Percentiles rank a stretch among this genome's conserved stretches.
phyloP scores from a whole-genome alignment of 1,284 basidiomycete genomes.

The Agaricales sp. region DNA sequence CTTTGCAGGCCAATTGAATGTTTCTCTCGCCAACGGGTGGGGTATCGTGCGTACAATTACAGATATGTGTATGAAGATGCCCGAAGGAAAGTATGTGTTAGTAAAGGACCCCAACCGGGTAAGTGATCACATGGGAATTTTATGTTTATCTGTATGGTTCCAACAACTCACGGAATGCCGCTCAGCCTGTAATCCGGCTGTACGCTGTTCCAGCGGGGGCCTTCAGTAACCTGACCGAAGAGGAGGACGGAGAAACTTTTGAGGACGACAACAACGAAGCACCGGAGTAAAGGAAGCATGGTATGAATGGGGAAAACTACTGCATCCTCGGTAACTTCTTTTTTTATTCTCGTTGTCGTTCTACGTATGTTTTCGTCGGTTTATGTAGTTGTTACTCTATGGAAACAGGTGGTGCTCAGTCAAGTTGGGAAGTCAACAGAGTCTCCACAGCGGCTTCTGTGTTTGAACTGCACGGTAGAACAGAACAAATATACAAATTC shows the following conservation, averaged over 20 bases:
- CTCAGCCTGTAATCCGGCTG: slow-evolving; percentile 83
- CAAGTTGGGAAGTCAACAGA: slow-evolving; percentile 43
- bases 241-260: slow-evolving; percentile 28
- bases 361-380: too few species aligned
- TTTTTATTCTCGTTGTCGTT: too few species aligned
- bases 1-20: slow-evolving; percentile 92
- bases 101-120: slow-evolving; percentile 97
- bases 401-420: slow-evolving; percentile 1
- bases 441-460: slow-evolving; percentile 76
- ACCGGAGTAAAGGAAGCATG: neutral
- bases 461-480: slow-evolving; percentile 41
- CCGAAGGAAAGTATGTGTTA: slow-evolving; percentile 92
- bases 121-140: slow-evolving; percentile 19
- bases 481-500: slow-evolving; percentile 7
- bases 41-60: slow-evolving; percentile 94
- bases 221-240: slow-evolving; percentile 42
- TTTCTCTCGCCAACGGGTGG: slow-evolving; percentile 95
- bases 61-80: slow-evolving; percentile 89
- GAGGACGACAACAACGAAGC: slow-evolving; percentile 15
- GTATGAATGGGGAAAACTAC: neutral
- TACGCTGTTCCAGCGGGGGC: slow-evolving; percentile 87
- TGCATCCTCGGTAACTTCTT: too few species aligned
- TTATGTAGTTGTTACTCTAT: neutral
- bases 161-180: slow-evolving; percentile 12
- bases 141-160: slow-evolving; percentile 7